A percentile compares a stretch with the other conserved stretches of the same genome.
Evolutionary conservation across 352 stramenopile genomes (phyloP).

Genomic region (Pythium chondricola): DNA sequence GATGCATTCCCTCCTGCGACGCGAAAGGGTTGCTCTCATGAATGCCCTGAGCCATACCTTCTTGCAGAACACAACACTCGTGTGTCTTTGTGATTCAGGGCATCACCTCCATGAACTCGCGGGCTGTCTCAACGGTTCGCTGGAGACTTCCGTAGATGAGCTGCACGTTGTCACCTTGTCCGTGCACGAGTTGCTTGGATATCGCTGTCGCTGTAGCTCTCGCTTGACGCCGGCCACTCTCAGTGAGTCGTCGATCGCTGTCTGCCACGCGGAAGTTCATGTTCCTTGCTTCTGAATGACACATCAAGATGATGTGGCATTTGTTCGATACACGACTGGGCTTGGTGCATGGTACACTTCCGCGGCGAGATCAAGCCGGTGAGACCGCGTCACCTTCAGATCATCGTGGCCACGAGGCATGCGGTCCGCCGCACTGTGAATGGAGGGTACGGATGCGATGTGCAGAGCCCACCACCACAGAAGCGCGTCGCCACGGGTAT

Average conservation of each 20-base stretch:
- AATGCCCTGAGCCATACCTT: slow-evolving; percentile 22
- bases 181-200: not conserved
- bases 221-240: not conserved
- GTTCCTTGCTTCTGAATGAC: not conserved
- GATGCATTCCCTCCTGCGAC: not conserved
- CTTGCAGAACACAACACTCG: slow-evolving; percentile 55
- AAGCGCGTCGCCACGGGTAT: not conserved
- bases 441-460: slow-evolving; percentile 35
- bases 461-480: slow-evolving; percentile 64
- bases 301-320: not conserved
- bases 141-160: slow-evolving; percentile 18
- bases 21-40: not conserved
- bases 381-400: no score
- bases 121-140: slow-evolving; percentile 52
- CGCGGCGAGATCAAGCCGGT: no score
- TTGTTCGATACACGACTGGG: no score
- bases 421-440: no score
- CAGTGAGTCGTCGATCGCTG: not conserved
- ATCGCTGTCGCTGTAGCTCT: not conserved
- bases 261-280: not conserved
- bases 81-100: slow-evolving; percentile 42
- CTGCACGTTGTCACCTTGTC: not conserved
- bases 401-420: no score
- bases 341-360: no score
- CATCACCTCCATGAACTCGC: slow-evolving; percentile 27